phyloP scores from a whole-genome alignment of 345 rosid genomes.

The Populus davidiana region DNA sequence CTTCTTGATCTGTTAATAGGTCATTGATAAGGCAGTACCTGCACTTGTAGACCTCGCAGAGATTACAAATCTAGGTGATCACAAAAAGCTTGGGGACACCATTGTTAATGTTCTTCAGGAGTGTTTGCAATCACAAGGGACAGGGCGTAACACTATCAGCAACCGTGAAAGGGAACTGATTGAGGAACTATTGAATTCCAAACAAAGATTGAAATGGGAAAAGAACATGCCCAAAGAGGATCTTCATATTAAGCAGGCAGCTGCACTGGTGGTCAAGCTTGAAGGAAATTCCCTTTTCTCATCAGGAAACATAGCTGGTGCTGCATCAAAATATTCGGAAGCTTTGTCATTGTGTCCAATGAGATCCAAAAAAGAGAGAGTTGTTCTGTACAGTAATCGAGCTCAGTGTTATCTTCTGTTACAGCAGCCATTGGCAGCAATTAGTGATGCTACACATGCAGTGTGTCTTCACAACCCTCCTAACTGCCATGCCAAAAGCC shows the following conservation, averaged over 20 bases:
- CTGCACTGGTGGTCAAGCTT: conserved; percentile 86
- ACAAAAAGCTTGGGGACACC: conserved; percentile 87
- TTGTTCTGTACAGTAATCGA: conserved; percentile 87
- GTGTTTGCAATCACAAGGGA: conserved; percentile 60
- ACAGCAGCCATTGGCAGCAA: conserved; percentile 89
- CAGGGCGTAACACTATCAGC: conserved; percentile 41
- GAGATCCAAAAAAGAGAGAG: conserved; percentile 95
- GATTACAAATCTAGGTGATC: conserved; percentile 79
- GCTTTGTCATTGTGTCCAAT: conserved; percentile 85
- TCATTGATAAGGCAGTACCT: conserved; percentile 72
- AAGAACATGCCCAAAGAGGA: conserved; percentile 96
- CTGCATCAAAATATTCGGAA: conserved; percentile 88
- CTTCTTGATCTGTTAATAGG: conserved; percentile 30
- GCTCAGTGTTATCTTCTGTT: conserved; percentile 93
- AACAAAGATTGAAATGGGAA: conserved; percentile 87
- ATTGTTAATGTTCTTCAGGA: conserved; percentile 77
- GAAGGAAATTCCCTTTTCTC: conserved; percentile 98
- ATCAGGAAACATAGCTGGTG: conserved; percentile 85
- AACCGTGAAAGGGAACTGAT: conserved; percentile 63
- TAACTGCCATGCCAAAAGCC: conserved; percentile 93
- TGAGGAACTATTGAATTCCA: conserved; percentile 64
- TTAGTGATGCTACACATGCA: conserved; percentile 90
- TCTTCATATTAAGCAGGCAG: conserved; percentile 97
- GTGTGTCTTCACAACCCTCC: conserved; percentile 82
- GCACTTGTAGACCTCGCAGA: conserved; percentile 86